These are phyloP conservation scores for Eutrema heterophyllum DNA, from an alignment of 345 rosid species.

Conservation along the genomic window DNA sequence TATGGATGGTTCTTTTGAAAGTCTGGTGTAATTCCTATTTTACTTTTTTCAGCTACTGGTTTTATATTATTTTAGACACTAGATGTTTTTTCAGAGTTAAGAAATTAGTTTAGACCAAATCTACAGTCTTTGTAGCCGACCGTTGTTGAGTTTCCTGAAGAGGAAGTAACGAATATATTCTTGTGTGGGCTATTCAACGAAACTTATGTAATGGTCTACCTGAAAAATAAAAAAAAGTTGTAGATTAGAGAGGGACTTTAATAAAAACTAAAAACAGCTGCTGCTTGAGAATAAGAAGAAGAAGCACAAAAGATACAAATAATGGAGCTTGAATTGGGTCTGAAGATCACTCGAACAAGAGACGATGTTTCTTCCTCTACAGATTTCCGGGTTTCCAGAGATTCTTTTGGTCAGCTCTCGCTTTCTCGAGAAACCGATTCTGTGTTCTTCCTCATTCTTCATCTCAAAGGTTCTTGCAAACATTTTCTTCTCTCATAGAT, in stretches of 20 bases:
- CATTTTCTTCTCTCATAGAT: neutral
- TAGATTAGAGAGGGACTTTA: neutral
- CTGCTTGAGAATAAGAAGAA: neutral
- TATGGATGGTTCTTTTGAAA: too few species aligned
- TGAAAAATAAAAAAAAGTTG: neutral
- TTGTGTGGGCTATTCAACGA: neutral
- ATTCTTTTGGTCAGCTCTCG: slow-evolving; percentile 45
- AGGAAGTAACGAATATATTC: slow-evolving; percentile 26
- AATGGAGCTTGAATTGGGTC: slow-evolving; percentile 83
- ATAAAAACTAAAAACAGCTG: neutral
- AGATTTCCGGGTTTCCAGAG: slow-evolving; percentile 45
- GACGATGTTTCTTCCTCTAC: slow-evolving; percentile 51
- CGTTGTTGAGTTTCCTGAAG: neutral
- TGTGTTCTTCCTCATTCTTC: slow-evolving; percentile 53
- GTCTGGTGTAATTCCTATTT: too few species aligned
- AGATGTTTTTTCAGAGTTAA: too few species aligned
- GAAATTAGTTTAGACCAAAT: neutral
- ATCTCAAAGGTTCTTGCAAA: slow-evolving; percentile 56
- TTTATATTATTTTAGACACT: too few species aligned
- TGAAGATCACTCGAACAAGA: slow-evolving; percentile 69
- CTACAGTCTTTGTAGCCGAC: neutral
- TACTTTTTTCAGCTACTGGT: too few species aligned
- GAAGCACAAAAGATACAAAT: neutral
- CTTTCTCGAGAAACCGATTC: slow-evolving; percentile 59
- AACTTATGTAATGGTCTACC: neutral